phyloP scores from a whole-genome alignment of 108 stramenopile species.

The Fragilariopsis cylindrus region DNA sequence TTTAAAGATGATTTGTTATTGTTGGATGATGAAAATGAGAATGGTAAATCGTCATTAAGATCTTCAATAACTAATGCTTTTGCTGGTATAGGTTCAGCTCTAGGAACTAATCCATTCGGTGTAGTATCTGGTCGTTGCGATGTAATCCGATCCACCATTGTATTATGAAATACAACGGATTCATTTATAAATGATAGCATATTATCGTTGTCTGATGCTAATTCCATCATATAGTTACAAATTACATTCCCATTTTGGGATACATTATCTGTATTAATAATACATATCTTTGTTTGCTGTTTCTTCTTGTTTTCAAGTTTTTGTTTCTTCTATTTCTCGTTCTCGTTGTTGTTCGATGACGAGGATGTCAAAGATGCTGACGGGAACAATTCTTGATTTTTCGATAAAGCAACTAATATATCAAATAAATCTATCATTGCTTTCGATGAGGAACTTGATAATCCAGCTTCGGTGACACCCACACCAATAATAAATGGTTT shows the following conservation, averaged over 20 bases:
- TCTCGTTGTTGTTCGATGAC: neutral
- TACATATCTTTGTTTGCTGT: slow-evolving; percentile 37
- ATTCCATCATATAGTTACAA: slow-evolving; percentile 55
- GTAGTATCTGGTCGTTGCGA: slow-evolving; percentile 55
- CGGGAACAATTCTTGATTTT: neutral
- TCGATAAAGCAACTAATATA: slow-evolving; percentile 32
- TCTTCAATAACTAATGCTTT: slow-evolving; percentile 88
- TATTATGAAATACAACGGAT: slow-evolving; percentile 74
- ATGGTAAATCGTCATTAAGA: slow-evolving; percentile 28
- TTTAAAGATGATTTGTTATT: slow-evolving; percentile 33
- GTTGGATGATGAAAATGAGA: neutral
- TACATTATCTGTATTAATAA: slow-evolving; percentile 91
- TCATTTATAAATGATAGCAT: slow-evolving; percentile 45
- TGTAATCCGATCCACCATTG: slow-evolving; percentile 93
- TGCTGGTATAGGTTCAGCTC: slow-evolving; percentile 74
- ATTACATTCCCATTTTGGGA: slow-evolving; percentile 79
- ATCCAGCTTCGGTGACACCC: slow-evolving; percentile 90
- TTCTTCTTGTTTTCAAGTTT: slow-evolving; percentile 27
- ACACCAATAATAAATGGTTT: slow-evolving; percentile 68
- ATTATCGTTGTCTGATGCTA: slow-evolving; percentile 25
- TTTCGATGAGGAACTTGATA: slow-evolving; percentile 53
- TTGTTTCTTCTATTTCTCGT: neutral
- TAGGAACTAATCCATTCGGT: slow-evolving; percentile 56
- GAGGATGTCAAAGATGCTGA: neutral
- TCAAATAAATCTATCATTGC: slow-evolving; percentile 74